Evolutionary conservation across 2,329 filamentous ascomycete genomes (phyloP).

Genomic region (Ceratocystis papillata): DNA sequence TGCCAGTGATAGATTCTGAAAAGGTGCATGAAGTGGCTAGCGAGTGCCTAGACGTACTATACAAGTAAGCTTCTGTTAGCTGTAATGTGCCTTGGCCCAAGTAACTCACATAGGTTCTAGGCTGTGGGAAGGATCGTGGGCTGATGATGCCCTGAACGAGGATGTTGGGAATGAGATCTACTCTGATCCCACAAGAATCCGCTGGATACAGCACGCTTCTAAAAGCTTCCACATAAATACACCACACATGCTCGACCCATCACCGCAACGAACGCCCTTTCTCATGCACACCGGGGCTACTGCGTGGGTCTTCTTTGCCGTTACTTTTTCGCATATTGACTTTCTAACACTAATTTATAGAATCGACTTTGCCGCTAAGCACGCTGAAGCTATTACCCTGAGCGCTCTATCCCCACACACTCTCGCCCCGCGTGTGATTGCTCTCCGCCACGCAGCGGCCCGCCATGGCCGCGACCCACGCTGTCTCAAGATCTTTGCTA

Average conservation of each 20-base stretch:
- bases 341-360: constrained; percentile 33
- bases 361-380: constrained; percentile 49
- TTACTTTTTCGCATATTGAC: neutral
- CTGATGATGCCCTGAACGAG: constrained; percentile 48
- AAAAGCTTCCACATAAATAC: constrained; percentile 50
- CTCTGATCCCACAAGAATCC: constrained; percentile 38
- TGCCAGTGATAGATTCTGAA: constrained; percentile 39
- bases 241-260: constrained; percentile 50
- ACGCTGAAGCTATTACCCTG: constrained; percentile 56
- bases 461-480: constrained; percentile 42
- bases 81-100: neutral
- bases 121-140: constrained; percentile 41
- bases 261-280: constrained; percentile 52
- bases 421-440: constrained; percentile 45
- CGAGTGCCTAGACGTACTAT: constrained; percentile 47
- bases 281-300: constrained; percentile 55
- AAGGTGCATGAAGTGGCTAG: constrained; percentile 50
- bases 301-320: constrained; percentile 28
- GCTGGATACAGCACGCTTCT: constrained; percentile 51
- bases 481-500: constrained; percentile 50
- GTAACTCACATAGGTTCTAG: neutral
- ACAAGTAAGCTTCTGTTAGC: constrained; percentile 38
- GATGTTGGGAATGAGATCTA: constrained; percentile 44
- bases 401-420: constrained; percentile 46
- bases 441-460: constrained; percentile 44